phyloP scores from a whole-genome alignment of 768 basidiomycete genomes.

The Leccinum olivaceopallidum region DNA sequence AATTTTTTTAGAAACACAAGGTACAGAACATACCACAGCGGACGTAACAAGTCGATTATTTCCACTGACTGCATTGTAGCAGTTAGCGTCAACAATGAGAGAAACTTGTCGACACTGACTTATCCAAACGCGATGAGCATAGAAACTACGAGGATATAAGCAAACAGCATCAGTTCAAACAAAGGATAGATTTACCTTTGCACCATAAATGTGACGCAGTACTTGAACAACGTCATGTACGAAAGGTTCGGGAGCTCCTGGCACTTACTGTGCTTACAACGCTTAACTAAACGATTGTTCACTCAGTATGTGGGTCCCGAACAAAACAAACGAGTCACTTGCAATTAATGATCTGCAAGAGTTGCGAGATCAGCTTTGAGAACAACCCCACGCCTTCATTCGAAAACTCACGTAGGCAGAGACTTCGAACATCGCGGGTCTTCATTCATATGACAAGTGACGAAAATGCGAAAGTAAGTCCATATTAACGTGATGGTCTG shows the following conservation, averaged over 20 bases:
- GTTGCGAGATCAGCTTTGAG: neutral
- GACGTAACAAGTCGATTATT: conserved; percentile 16
- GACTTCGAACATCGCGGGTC: neutral
- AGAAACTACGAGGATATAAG: conserved; percentile 19
- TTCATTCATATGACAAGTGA: conserved; percentile 10
- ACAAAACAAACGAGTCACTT: neutral
- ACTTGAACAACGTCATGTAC: conserved; percentile 12
- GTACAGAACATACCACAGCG: conserved; percentile 14
- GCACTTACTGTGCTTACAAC: conserved; percentile 6
- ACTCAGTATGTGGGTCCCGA: neutral
- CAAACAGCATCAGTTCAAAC: neutral
- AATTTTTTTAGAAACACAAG: neutral
- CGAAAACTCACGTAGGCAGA: conserved; percentile 12
- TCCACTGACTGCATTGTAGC: conserved; percentile 17
- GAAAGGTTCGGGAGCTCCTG: neutral
- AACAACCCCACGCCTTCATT: neutral
- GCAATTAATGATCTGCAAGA: conserved; percentile 4
- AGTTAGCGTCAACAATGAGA: neutral
- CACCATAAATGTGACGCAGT: conserved; percentile 20
- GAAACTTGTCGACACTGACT: conserved; percentile 10
- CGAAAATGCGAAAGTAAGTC: conserved; percentile 2
- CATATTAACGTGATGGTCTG: neutral
- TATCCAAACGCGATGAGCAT: conserved; percentile 29
- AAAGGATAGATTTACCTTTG: conserved; percentile 14
- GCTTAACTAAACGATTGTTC: conserved; percentile 1